These are phyloP conservation scores for Juglanconis juglandina DNA, from an alignment of 2,329 filamentous ascomycete genomes.

Conservation along the genomic window DNA sequence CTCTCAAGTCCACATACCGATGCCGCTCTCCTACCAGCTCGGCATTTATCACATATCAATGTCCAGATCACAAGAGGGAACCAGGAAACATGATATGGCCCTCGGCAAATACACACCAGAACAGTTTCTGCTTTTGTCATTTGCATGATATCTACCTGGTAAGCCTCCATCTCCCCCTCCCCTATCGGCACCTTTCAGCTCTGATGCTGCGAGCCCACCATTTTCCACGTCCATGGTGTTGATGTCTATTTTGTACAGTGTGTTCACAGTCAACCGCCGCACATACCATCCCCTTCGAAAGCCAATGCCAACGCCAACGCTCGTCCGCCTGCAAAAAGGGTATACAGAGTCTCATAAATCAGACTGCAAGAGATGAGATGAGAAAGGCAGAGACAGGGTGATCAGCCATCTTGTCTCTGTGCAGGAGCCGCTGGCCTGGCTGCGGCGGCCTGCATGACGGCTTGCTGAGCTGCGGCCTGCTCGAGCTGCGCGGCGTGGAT, in stretches of 20 bases:
- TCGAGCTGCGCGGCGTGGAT: constrained; percentile 20
- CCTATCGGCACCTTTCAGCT: background rate
- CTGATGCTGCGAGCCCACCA: background rate
- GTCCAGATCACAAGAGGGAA: background rate
- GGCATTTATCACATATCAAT: background rate
- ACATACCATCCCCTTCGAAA: constrained; percentile 5
- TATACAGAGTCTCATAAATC: constrained; percentile 14
- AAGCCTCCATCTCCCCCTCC: background rate
- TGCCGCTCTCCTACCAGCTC: background rate
- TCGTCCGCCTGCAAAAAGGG: constrained; percentile 9
- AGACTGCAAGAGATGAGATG: background rate
- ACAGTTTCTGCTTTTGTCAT: constrained; percentile 4
- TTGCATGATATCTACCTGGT: background rate
- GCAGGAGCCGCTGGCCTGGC: constrained; percentile 18
- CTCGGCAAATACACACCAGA: background rate
- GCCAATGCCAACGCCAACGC: constrained; percentile 15
- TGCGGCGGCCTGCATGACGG: constrained; percentile 16
- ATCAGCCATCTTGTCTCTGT: constrained; percentile 9
- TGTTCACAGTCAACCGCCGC: constrained; percentile 2
- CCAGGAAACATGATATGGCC: background rate
- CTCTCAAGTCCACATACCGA: no score
- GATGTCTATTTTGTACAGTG: constrained; percentile 5
- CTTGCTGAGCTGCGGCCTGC: constrained; percentile 1
- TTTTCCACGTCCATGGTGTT: constrained; percentile 2
- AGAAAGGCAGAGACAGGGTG: background rate